Base-by-base conservation (phyloP, 345 rosid genomes). In the Kandelia obovata region DNA sequence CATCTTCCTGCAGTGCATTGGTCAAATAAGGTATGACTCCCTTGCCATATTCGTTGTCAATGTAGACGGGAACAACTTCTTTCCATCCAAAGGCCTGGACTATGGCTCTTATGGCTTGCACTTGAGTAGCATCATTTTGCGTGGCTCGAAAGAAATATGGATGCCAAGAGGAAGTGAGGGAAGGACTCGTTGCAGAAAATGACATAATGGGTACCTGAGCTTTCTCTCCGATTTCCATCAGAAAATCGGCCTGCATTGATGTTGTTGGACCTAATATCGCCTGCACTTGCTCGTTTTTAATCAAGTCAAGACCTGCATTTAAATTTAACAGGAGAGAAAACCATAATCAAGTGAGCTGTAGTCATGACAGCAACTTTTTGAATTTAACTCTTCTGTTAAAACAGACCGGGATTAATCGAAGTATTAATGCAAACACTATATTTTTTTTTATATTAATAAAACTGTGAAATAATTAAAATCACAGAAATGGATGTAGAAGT, bases 71-170 rank as follows among this genome's bases (percentile, higher is more conserved):
- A 9, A 80, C 86, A 0, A 23, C 94, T 77, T 85, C 82, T 76
- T 83, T 79, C 88, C 91, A 86, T 2, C 83, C 81, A 1, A 82
- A 86, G 35, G 80, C 67, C 75, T 83, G 62, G 32, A 82, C 66
- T 19, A 79, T 23, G 27, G 81, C 77, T 1, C 72, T 69, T 3
- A 88, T 86, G 67, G 91, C 83, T 10, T 23, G 9, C 5, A 79
- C 83, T 62, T 88, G 88, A 55, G 21, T 55, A 9, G 81, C 77
- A 65, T 86, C 87, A 7, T 74, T 58, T 46, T 69, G 63, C 16
- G 82, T 76, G 43, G 82, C 75, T 70, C 78, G 68, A 35, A 83
- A 53, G 75, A 81, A 85, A 71, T 70, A 84, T 25, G 74, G 73
- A 2, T 35, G 80, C 8, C 66, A 23, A 30, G 58, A 39, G 21